Base-by-base conservation (phyloP, 352 stramenopile genomes). In the Pythium volutum region DNA sequence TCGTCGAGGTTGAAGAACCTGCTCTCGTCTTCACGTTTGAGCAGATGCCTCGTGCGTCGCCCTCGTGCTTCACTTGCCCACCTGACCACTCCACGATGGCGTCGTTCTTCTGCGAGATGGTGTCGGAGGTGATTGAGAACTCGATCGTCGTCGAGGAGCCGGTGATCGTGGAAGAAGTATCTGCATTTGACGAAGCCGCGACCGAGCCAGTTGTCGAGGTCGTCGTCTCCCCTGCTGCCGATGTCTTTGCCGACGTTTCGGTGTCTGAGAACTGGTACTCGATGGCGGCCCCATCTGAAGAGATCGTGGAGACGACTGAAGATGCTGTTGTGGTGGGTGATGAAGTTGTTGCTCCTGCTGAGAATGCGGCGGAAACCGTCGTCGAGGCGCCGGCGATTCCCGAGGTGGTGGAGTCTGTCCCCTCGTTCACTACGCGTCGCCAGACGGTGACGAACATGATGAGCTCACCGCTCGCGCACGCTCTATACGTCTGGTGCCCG, bases 401-500 rank as follows among this genome's bases (percentile, higher is more conserved):
- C 3, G 43, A 49, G 6, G n/a, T 41, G 3, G 22, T 55, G 10
- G 45, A 39, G 25, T 38, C 45, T 20, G 14, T 14, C 6, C 18
- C 42, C 9, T 34, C 4, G 12, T 23, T n/a, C 14, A 26, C 26
- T 23, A 41, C 52, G 14, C 16, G 4, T 12, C 41, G 33, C 22
- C 53, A 15, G 2, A 42, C 55, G 29, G 20, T 33, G 16, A 15
- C 42, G 10, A 46, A 36, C 26, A 16, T 53, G 23, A 47, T 46
- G 55, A 53, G 43, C 42, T 53, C 42, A 16, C 55, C 43, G 10
- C 33, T 55, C 5, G 55, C n/a, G 8, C 55, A 63, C 15, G 55
- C 46, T 12, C 55, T 63, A 0, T 63, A 63, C 36, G 14, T 43
- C 1, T 63, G 55, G 55, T 55, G 55, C 55, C 55, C 55, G 20